phyloP scores from a whole-genome alignment of 164 flowering plant genomes.

The Dillenia suffruticosa region DNA sequence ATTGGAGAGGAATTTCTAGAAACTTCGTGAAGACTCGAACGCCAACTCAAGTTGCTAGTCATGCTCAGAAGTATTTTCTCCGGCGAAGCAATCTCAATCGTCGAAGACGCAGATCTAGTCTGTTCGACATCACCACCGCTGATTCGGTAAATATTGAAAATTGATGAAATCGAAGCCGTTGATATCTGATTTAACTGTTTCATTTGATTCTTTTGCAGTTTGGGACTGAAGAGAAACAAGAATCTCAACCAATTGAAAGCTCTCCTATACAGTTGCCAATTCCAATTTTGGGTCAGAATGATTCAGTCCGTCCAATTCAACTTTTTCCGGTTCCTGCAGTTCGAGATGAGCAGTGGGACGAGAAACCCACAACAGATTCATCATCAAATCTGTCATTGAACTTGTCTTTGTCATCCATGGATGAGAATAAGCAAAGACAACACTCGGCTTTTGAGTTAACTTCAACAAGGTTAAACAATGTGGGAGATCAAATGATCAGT shows the following conservation, averaged over 20 bases:
- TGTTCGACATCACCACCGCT: slow-evolving; percentile 78
- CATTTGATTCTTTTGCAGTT: no score
- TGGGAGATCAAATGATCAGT: slow-evolving; percentile 35
- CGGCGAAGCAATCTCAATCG: slow-evolving; percentile 56
- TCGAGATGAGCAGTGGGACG: no score
- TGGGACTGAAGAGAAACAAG: no score
- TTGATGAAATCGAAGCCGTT: no score
- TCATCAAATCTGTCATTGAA: not conserved
- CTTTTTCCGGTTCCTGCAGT: no score
- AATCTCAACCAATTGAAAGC: no score
- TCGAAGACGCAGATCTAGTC: slow-evolving; percentile 70
- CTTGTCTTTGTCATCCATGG: slow-evolving; percentile 12
- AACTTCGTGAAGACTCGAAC: slow-evolving; percentile 71
- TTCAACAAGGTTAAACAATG: slow-evolving; percentile 21
- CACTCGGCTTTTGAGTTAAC: slow-evolving; percentile 30
- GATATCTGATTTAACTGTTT: no score
- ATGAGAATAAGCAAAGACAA: no score
- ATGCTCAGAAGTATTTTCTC: slow-evolving; percentile 77
- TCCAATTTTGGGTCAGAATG: no score
- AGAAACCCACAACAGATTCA: not conserved
- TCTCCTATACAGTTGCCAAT: no score
- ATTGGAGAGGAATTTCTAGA: slow-evolving; percentile 77
- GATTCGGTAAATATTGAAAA: slow-evolving; percentile 41
- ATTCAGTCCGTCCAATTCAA: no score
- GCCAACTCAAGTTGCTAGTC: slow-evolving; percentile 79